Evolutionary conservation across 148 eudicot species (phyloP).

Genomic region (Chenopodium suecicum): DNA sequence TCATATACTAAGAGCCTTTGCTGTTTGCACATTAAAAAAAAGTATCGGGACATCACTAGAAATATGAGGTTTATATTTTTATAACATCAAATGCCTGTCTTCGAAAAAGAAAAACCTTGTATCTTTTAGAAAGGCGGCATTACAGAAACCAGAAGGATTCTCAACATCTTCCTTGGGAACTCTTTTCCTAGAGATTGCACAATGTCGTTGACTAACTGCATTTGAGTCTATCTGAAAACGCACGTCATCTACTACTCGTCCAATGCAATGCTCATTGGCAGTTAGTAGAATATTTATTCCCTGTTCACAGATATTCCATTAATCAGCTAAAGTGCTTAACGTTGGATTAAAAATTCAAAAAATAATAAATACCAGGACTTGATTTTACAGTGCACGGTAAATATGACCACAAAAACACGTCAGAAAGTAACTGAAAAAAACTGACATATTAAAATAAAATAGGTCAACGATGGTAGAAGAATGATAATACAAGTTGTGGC

Average conservation of each 20-base stretch:
- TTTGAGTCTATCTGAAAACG: slow-evolving; percentile 67
- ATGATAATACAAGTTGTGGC: too few species aligned
- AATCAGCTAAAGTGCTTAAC: slow-evolving; percentile 8
- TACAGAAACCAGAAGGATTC: slow-evolving; percentile 42
- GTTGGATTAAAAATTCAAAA: not conserved
- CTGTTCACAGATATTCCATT: slow-evolving; percentile 33
- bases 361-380: not conserved
- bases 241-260: slow-evolving; percentile 68
- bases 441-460: too few species aligned
- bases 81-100: not conserved
- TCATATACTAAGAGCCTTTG: too few species aligned
- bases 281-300: slow-evolving; percentile 83
- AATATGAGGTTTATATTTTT: not conserved
- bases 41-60: too few species aligned
- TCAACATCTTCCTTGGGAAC: slow-evolving; percentile 52
- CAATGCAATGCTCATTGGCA: slow-evolving; percentile 71
- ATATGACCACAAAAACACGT: too few species aligned
- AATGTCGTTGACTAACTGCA: slow-evolving; percentile 81
- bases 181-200: slow-evolving; percentile 62
- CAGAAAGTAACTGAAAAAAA: too few species aligned
- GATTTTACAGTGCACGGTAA: too few species aligned
- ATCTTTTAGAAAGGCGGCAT: slow-evolving; percentile 61
- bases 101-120: slow-evolving; percentile 51
- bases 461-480: too few species aligned
- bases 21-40: too few species aligned